Percentiles rank a stretch among this genome's conserved stretches.
Evolutionary conservation across 345 rosid species (phyloP).

Genomic region (Hevea brasiliensis): DNA sequence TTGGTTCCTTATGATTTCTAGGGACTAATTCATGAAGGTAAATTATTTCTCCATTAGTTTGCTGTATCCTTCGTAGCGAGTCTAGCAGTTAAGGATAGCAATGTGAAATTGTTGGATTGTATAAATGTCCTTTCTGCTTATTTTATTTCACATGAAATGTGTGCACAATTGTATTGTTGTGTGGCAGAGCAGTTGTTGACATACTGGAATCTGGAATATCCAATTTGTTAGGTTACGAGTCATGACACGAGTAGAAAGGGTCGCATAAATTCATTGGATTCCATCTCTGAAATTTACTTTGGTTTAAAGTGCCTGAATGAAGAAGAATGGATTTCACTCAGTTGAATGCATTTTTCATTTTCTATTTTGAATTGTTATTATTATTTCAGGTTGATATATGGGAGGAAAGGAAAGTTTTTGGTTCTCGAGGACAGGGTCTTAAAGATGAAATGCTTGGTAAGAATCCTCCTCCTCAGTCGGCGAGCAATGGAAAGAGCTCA

Average conservation of each 20-base stretch:
- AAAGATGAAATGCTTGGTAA: slow-evolving; percentile 38
- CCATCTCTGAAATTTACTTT: neutral
- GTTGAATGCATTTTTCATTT: neutral
- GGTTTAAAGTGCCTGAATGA: neutral
- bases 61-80: neutral
- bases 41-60: too few species aligned
- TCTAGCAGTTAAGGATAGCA: neutral
- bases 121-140: neutral
- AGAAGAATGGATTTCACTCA: neutral
- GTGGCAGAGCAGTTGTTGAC: neutral
- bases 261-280: neutral
- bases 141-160: neutral
- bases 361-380: neutral
- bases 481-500: slow-evolving; percentile 34
- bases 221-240: neutral
- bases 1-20: neutral
- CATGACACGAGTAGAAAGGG: too few species aligned
- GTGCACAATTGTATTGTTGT: neutral
- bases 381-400: slow-evolving; percentile 31
- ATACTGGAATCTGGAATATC: neutral
- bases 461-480: slow-evolving; percentile 22
- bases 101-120: neutral
- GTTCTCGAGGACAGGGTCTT: slow-evolving; percentile 31
- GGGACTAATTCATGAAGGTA: neutral
- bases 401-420: slow-evolving; percentile 39